A percentile compares a stretch with the other conserved stretches of the same genome.
Conservation (phyloP, 208 protist genomes). For the Acanthamoeba culbertsoni region DNA sequence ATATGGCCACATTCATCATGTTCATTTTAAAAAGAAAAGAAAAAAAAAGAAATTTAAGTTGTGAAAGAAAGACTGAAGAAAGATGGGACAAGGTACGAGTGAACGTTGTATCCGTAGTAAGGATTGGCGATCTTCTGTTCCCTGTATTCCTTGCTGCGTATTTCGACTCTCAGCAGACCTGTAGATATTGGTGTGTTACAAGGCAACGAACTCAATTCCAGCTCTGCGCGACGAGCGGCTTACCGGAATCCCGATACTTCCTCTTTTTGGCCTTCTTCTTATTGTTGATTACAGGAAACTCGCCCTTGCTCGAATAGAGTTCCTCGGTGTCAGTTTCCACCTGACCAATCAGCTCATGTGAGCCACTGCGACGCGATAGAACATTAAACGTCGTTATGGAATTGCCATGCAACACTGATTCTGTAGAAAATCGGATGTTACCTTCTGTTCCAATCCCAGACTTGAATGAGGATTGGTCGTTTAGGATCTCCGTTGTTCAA, state of each 20-base stretch:
- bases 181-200: neutral
- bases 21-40: no score
- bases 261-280: conserved; percentile 57
- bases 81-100: neutral
- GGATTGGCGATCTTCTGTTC: neutral
- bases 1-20: no score
- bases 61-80: neutral
- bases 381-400: no score
- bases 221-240: neutral
- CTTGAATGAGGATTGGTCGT: conserved; percentile 10
- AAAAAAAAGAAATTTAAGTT: neutral
- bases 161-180: neutral
- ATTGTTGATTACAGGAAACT: neutral
- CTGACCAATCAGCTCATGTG: conserved; percentile 30
- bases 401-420: no score
- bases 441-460: conserved; percentile 57
- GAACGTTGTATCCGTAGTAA: conserved; percentile 40
- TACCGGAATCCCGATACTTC: conserved; percentile 30
- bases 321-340: conserved; percentile 43
- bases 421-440: neutral
- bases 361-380: conserved; percentile 37
- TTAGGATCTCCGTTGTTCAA: conserved; percentile 42
- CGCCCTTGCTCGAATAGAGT: neutral
- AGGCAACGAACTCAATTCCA: neutral
- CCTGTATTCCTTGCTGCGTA: neutral